phyloP scores from a whole-genome alignment of 306 rosid genomes.

The Chamaecrista fasciculata region DNA sequence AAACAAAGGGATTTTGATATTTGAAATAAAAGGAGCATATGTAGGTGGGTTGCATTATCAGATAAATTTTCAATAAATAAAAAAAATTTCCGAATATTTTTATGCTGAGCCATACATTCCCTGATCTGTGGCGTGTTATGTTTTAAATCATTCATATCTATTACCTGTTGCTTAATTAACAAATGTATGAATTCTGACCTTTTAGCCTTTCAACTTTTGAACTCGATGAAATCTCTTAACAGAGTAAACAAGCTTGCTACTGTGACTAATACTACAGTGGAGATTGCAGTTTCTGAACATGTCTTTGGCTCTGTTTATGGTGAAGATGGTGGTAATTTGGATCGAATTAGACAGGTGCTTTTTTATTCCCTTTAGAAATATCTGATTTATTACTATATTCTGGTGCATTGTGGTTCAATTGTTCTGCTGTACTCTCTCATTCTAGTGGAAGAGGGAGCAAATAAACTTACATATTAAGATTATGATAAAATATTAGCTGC shows the following conservation, averaged over 20 bases:
- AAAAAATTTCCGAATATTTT: background rate
- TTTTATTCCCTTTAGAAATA: constrained; percentile 13
- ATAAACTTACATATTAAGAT: constrained; percentile 9
- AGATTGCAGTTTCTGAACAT: constrained; percentile 50
- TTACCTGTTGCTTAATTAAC: constrained; percentile 1
- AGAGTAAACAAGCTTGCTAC: constrained; percentile 52
- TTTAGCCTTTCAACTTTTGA: background rate
- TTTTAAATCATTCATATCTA: background rate
- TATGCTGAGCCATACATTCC: background rate
- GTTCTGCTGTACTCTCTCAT: background rate
- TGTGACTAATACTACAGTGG: constrained; percentile 62
- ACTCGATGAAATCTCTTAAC: constrained; percentile 28
- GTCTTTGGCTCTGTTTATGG: constrained; percentile 62
- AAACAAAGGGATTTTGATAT: background rate
- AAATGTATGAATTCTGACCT: constrained; percentile 10
- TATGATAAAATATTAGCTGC: too few relatives aligned
- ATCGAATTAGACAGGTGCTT: constrained; percentile 56
- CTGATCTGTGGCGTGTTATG: background rate
- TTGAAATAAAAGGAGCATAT: background rate
- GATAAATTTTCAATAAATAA: background rate
- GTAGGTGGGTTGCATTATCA: background rate
- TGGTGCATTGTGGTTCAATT: background rate
- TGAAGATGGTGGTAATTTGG: constrained; percentile 58
- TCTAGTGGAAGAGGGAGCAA: background rate
- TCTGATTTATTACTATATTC: background rate